Conservation (phyloP, 176 grass and related monocot species). For the Oryza officinalis region DNA sequence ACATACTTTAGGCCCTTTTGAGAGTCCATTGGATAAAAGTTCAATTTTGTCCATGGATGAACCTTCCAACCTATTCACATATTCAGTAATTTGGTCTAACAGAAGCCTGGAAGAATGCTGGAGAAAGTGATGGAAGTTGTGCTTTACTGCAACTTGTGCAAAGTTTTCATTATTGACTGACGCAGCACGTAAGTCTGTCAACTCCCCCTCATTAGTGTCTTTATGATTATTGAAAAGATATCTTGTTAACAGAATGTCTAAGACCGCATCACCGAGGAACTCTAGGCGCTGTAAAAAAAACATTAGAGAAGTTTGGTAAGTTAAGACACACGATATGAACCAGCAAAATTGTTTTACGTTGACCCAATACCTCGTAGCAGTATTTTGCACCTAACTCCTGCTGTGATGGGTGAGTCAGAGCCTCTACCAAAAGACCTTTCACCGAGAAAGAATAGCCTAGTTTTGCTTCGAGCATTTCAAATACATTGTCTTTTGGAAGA, state of each 20-base stretch:
- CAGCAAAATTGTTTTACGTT: conserved; percentile 22
- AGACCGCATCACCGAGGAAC: conserved; percentile 87
- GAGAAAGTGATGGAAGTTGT: conserved; percentile 76
- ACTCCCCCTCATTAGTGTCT: conserved; percentile 71
- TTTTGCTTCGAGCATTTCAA: conserved; percentile 84
- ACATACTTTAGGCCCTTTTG: conserved; percentile 76
- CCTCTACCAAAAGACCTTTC: conserved; percentile 79
- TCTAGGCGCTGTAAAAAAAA: conserved; percentile 65
- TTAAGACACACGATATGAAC: conserved; percentile 30
- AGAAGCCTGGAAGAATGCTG: conserved; percentile 67
- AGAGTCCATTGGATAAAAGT: conserved; percentile 43
- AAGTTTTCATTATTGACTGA: conserved; percentile 97
- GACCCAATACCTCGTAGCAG: conserved; percentile 67
- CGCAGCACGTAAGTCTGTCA: conserved; percentile 88
- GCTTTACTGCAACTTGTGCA: conserved; percentile 74
- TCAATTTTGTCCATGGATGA: conserved; percentile 37
- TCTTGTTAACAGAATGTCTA: conserved; percentile 80
- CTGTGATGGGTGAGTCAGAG: conserved; percentile 81
- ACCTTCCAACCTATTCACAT: conserved; percentile 60
- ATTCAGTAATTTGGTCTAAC: conserved; percentile 70
- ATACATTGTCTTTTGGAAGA: conserved; percentile 49
- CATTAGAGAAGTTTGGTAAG: conserved; percentile 37
- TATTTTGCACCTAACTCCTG: conserved; percentile 65
- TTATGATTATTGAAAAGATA: conserved; percentile 72
- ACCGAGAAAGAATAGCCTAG: conserved; percentile 58